Percentiles rank a stretch among this genome's conserved stretches.
Evolutionary conservation across 441 rosid genomes (phyloP).

Genomic region (Metrosideros polymorpha): DNA sequence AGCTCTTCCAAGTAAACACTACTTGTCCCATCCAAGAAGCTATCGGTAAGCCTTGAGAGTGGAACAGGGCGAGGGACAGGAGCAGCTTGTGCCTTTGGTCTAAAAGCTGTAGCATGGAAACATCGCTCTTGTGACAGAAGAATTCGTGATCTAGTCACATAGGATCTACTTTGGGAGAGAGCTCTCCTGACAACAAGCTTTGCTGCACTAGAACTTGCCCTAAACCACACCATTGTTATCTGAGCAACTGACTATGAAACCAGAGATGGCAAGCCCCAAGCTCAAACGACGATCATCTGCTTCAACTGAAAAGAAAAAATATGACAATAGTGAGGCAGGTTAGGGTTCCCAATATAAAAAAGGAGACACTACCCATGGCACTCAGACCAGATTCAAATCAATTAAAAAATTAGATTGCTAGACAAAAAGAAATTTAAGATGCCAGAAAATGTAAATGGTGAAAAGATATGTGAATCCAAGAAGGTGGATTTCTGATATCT

Average conservation of each 20-base stretch:
- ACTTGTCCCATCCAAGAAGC: constrained; percentile 89
- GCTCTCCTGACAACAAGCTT: constrained; percentile 67
- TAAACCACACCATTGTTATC: constrained; percentile 60
- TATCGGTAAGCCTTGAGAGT: constrained; percentile 82
- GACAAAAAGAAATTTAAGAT: neutral
- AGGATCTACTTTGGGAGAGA: constrained; percentile 47
- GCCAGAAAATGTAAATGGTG: neutral
- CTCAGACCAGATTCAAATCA: neutral
- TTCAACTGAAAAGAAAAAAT: neutral
- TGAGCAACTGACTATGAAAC: neutral
- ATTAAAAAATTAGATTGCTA: neutral
- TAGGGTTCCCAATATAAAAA: neutral
- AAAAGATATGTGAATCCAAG: neutral
- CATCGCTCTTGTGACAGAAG: constrained; percentile 36
- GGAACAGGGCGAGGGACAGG: constrained; percentile 68
- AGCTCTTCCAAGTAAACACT: constrained; percentile 97
- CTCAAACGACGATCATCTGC: neutral
- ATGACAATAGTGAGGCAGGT: neutral
- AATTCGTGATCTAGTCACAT: constrained; percentile 39
- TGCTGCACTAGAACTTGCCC: constrained; percentile 59
- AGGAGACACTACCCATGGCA: neutral
- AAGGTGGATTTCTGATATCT: neutral
- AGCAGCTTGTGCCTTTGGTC: constrained; percentile 54
- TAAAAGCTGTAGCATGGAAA: constrained; percentile 54
- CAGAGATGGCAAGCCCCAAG: neutral